Conservation (phyloP, 2,329 filamentous ascomycete species). For the Aspergillus brunneoviolaceus region DNA sequence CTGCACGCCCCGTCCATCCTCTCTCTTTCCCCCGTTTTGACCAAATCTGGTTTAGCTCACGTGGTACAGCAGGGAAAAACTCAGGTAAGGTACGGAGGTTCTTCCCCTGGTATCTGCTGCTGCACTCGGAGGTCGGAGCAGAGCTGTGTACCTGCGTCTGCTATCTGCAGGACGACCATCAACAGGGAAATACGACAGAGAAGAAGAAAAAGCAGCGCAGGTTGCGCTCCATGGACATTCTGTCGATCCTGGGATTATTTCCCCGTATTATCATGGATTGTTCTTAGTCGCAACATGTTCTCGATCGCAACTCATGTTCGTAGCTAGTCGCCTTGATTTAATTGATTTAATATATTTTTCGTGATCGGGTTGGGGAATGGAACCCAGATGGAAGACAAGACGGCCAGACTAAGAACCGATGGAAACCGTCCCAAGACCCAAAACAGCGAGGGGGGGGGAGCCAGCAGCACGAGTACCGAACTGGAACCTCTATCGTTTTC, state of each 20-base stretch:
- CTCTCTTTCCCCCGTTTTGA: background rate
- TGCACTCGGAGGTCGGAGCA: background rate
- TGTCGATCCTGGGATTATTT: background rate
- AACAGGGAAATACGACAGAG: background rate
- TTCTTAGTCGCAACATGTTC: background rate
- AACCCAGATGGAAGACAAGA: background rate
- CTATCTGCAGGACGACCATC: background rate
- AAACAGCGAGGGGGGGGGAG: background rate
- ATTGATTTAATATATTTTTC: conserved; percentile 4
- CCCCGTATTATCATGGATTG: background rate
- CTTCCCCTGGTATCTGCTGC: background rate
- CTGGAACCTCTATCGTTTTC: background rate
- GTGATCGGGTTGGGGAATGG: background rate
- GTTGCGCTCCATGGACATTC: background rate
- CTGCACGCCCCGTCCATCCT: background rate
- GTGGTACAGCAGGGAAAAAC: background rate
- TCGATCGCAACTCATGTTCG: conserved; percentile 1
- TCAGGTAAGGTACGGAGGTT: background rate
- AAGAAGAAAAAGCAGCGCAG: background rate
- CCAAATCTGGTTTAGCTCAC: background rate
- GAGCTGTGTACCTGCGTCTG: background rate
- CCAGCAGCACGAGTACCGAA: conserved; percentile 15
- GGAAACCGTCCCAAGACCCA: background rate
- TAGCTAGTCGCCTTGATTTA: background rate
- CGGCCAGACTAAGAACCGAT: conserved; percentile 1